A percentile compares a stretch with the other conserved stretches of the same genome.
These are phyloP conservation scores for Endocalyx cinctus DNA, from an alignment of 2,329 filamentous ascomycete genomes.

Conservation along the genomic window DNA sequence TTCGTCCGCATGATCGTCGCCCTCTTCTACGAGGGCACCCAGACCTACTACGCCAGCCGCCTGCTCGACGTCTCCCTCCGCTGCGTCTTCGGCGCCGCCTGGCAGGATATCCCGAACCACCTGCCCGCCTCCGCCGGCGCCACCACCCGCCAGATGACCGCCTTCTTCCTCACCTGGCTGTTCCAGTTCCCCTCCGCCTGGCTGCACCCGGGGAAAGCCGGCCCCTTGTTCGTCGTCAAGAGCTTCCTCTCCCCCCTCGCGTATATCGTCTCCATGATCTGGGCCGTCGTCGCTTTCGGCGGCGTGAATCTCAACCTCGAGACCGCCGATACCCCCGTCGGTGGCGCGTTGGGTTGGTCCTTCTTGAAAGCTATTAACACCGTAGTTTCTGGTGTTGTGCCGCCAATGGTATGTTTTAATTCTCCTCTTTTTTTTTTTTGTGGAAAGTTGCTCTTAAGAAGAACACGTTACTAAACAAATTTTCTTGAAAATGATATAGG, in stretches of 20 bases:
- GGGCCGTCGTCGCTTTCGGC: constrained; percentile 47
- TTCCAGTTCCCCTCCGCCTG: constrained; percentile 43
- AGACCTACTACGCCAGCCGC: constrained; percentile 30
- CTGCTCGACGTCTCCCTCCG: constrained; percentile 29
- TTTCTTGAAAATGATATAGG: too few relatives aligned
- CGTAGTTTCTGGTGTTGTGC: constrained; percentile 34
- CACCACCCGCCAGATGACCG: constrained; percentile 44
- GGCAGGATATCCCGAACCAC: constrained; percentile 39
- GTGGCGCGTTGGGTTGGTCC: constrained; percentile 28
- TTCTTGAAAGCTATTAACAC: constrained; percentile 37
- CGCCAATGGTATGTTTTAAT: constrained; percentile 16
- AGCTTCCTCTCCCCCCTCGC: constrained; percentile 40
- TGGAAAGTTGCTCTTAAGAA: too few relatives aligned
- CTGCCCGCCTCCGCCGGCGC: constrained; percentile 43
- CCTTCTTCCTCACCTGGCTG: constrained; percentile 53
- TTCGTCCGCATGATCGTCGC: constrained; percentile 29
- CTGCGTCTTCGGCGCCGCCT: constrained; percentile 32
- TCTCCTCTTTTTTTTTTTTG: too few relatives aligned
- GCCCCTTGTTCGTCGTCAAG: constrained; percentile 42
- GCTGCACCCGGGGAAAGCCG: constrained; percentile 44
- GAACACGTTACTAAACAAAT: too few relatives aligned
- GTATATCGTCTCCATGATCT: constrained; percentile 34
- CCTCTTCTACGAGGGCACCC: constrained; percentile 34
- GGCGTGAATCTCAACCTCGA: constrained; percentile 21
- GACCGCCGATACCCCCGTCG: constrained; percentile 5